These are phyloP conservation scores for Glycine soja DNA, from an alignment of 306 rosid genomes.

Conservation along the genomic window DNA sequence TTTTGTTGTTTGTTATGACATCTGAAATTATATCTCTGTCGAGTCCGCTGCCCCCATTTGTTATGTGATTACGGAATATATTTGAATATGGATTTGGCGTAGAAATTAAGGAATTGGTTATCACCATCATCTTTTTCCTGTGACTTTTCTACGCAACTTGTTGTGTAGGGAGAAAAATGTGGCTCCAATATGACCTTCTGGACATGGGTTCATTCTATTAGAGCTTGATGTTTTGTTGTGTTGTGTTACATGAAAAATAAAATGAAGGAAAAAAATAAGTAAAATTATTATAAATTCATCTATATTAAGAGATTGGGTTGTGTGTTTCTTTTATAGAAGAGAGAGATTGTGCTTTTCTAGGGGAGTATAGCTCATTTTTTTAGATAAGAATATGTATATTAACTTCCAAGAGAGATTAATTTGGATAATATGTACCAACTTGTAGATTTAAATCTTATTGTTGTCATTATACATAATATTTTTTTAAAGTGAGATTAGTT, in stretches of 20 bases:
- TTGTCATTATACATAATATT: no score
- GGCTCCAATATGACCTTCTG: neutral
- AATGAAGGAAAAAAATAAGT: neutral
- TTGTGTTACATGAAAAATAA: neutral
- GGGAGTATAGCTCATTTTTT: no score
- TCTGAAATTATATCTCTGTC: constrained; percentile 29
- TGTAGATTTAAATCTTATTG: no score
- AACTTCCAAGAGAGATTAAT: no score
- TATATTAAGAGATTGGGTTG: no score
- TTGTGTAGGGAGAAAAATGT: neutral
- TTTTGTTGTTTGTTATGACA: constrained; percentile 37
- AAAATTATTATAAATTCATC: neutral
- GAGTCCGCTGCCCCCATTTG: constrained; percentile 22
- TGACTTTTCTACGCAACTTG: neutral
- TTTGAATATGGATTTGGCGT: constrained; percentile 50
- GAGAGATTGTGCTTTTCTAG: no score
- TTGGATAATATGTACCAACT: no score
- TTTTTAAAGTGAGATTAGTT: no score
- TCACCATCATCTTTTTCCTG: neutral
- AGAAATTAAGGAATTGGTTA: constrained; percentile 30
- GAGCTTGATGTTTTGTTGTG: neutral
- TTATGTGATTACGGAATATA: neutral
- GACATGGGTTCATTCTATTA: neutral
- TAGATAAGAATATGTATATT: no score
- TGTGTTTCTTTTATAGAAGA: no score